Evolutionary conservation across 129 eudicot genomes (phyloP).

Genomic region (Escallonia rubra): DNA sequence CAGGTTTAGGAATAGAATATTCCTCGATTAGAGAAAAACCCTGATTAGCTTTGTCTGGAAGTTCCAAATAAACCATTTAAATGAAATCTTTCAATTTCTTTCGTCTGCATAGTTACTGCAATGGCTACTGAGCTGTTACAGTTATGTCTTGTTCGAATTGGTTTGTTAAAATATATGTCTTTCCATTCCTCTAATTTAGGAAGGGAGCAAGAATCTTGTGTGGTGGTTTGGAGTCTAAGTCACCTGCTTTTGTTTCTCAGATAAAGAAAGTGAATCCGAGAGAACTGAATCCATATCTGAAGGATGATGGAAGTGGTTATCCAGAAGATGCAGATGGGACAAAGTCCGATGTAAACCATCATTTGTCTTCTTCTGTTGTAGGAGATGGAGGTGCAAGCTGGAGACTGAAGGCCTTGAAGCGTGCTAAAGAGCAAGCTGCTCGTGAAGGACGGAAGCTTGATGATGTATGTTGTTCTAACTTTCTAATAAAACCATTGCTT

Average conservation of each 20-base stretch:
- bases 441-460: constrained; percentile 86
- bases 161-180: neutral
- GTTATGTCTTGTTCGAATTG: neutral
- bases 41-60: no score
- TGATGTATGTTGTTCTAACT: constrained; percentile 39
- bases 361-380: constrained; percentile 63
- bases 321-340: constrained; percentile 57
- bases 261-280: constrained; percentile 55
- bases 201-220: neutral
- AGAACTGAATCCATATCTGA: constrained; percentile 81
- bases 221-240: constrained; percentile 1
- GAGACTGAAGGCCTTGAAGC: constrained; percentile 92
- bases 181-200: neutral
- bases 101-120: no score
- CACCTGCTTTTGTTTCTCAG: constrained; percentile 18
- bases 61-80: no score
- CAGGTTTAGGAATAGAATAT: no score
- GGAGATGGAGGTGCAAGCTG: constrained; percentile 99
- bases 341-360: constrained; percentile 32
- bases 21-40: no score
- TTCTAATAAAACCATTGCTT: neutral
- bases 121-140: neutral
- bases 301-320: constrained; percentile 67
- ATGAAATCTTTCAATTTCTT: no score
- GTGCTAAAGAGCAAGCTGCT: constrained; percentile 93